Percentiles rank a stretch among this genome's conserved stretches.
These are phyloP conservation scores for Dictyostelium intermedium DNA, from an alignment of 78 protist genomes.

Conservation along the genomic window DNA sequence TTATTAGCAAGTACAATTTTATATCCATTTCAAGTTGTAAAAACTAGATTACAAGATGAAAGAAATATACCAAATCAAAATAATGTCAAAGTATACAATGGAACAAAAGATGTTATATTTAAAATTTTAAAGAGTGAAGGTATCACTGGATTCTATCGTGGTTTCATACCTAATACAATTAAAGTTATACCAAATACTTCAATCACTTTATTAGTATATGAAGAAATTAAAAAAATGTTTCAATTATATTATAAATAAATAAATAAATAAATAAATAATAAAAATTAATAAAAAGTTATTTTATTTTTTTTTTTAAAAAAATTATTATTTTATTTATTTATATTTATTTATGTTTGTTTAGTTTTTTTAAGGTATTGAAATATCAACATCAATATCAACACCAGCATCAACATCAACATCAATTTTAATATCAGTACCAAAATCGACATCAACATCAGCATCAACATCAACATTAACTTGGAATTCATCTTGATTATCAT, in stretches of 20 bases:
- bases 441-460: background rate
- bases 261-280: background rate
- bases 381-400: background rate
- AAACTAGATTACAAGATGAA: constrained; percentile 72
- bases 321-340: background rate
- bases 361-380: background rate
- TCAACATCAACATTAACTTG: background rate
- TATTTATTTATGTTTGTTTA: background rate
- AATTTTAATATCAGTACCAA: no score
- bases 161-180: constrained; percentile 60
- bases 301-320: no score
- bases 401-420: background rate
- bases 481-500: background rate
- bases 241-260: background rate
- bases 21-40: constrained; percentile 69
- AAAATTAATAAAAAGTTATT: background rate
- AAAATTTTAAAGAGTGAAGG: constrained; percentile 45
- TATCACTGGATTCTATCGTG: constrained; percentile 63
- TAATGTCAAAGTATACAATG: constrained; percentile 13
- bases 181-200: constrained; percentile 75
- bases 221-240: constrained; percentile 60
- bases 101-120: constrained; percentile 40
- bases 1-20: constrained; percentile 41
- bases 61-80: constrained; percentile 64
- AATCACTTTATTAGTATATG: constrained; percentile 69